phyloP scores from a whole-genome alignment of 257 asterid species.

The Fraxinus quadrangulata region DNA sequence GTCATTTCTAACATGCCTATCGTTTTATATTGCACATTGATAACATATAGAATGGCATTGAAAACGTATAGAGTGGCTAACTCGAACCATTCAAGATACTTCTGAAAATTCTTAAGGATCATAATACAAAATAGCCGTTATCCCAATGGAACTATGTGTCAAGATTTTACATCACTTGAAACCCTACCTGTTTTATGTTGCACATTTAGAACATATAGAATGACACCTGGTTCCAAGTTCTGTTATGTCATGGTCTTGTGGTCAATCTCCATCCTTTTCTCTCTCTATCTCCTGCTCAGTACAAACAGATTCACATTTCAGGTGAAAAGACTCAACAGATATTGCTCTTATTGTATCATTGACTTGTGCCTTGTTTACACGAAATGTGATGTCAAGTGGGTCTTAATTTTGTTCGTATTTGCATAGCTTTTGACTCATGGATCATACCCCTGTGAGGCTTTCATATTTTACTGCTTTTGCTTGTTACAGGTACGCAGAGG shows the following conservation, averaged over 20 bases:
- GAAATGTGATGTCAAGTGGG: slow-evolving; percentile 1
- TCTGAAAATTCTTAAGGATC: background rate
- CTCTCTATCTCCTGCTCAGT: background rate
- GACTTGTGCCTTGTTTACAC: slow-evolving; percentile 2
- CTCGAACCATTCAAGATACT: background rate
- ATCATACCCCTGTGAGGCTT: slow-evolving; percentile 7
- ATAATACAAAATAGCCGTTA: background rate
- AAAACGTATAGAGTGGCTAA: background rate
- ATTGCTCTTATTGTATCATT: slow-evolving; percentile 16
- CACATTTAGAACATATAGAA: background rate
- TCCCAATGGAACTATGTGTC: background rate
- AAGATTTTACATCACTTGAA: background rate
- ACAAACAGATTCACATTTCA: background rate
- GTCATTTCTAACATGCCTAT: slow-evolving; percentile 14
- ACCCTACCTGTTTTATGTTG: background rate
- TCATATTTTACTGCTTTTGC: slow-evolving; percentile 26
- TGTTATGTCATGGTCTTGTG: background rate
- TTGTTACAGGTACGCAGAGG: slow-evolving; percentile 89
- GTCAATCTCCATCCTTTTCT: background rate
- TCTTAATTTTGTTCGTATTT: background rate
- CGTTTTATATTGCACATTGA: background rate
- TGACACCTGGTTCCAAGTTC: background rate
- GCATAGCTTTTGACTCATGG: slow-evolving; percentile 7
- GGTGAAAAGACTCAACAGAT: background rate
- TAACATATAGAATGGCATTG: no score